Evolutionary conservation across 2,329 filamentous ascomycete species (phyloP).

Genomic region (Sclerotinia subarctica): DNA sequence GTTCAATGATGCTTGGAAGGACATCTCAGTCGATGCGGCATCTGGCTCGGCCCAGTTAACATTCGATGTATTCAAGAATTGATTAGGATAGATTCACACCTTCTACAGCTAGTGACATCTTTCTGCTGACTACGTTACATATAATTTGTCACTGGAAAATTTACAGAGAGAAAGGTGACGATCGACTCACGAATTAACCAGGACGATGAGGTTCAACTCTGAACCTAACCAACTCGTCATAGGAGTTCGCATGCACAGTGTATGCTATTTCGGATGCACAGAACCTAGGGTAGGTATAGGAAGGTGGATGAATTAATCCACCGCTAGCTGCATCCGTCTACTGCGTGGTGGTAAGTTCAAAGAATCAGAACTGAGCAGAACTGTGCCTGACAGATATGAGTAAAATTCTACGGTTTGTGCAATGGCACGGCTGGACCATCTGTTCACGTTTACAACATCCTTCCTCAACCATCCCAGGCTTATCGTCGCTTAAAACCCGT

Average conservation of each 20-base stretch:
- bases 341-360: background rate
- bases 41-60: background rate
- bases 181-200: background rate
- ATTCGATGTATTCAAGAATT: background rate
- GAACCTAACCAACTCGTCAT: background rate
- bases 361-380: background rate
- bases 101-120: background rate
- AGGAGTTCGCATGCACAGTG: background rate
- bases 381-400: background rate
- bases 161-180: background rate
- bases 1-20: background rate
- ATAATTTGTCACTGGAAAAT: conserved; percentile 7
- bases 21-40: background rate
- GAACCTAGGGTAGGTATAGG: background rate
- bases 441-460: background rate
- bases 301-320: background rate
- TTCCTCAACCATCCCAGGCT: background rate
- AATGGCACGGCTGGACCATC: background rate
- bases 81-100: background rate
- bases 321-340: conserved; percentile 1
- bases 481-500: no score
- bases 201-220: background rate
- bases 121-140: background rate
- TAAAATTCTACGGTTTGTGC: background rate
- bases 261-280: background rate